A percentile compares a stretch with the other conserved stretches of the same genome.
These are phyloP conservation scores for Suillus tomentosus DNA, from an alignment of 768 basidiomycete species.

Conservation along the genomic window DNA sequence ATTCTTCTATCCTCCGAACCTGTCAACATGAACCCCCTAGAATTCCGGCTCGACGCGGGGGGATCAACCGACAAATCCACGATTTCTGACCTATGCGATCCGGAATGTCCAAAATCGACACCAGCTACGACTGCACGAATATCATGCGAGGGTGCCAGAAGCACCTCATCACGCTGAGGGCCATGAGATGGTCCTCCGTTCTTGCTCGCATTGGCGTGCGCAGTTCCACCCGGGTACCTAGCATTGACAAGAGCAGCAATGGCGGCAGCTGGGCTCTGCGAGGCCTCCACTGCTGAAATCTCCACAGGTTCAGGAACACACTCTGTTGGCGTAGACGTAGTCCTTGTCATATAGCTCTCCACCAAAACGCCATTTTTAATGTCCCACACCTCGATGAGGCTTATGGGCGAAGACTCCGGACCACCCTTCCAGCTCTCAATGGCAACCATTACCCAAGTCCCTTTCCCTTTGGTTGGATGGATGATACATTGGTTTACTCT, in stretches of 20 bases:
- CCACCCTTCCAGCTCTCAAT: slow-evolving; percentile 52
- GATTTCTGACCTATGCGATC: slow-evolving; percentile 53
- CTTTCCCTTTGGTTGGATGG: slow-evolving; percentile 86
- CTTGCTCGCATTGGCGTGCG: slow-evolving; percentile 26
- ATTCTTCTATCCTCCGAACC: slow-evolving; percentile 91
- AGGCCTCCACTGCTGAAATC: slow-evolving; percentile 53
- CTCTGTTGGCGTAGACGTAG: slow-evolving; percentile 45
- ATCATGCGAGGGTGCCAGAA: slow-evolving; percentile 59
- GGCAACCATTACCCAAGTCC: slow-evolving; percentile 89
- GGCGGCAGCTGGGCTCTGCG: slow-evolving; percentile 66
- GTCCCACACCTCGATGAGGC: slow-evolving; percentile 88
- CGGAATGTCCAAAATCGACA: slow-evolving; percentile 71
- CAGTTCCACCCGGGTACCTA: slow-evolving; percentile 46
- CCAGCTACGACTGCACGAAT: slow-evolving; percentile 73
- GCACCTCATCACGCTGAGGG: slow-evolving; percentile 34
- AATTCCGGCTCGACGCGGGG: slow-evolving; percentile 39
- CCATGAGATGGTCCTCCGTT: slow-evolving; percentile 37
- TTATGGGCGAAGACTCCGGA: slow-evolving; percentile 43
- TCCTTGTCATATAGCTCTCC: slow-evolving; percentile 73
- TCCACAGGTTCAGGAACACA: slow-evolving; percentile 56
- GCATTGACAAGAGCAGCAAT: slow-evolving; percentile 81
- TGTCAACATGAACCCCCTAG: slow-evolving; percentile 75
- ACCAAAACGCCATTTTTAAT: slow-evolving; percentile 79
- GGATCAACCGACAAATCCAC: slow-evolving; percentile 44
- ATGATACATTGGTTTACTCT: slow-evolving; percentile 74